A percentile compares a stretch with the other conserved stretches of the same genome.
Evolutionary conservation across 2,329 filamentous ascomycete species (phyloP).

Genomic region (Penicillium griseofulvum): DNA sequence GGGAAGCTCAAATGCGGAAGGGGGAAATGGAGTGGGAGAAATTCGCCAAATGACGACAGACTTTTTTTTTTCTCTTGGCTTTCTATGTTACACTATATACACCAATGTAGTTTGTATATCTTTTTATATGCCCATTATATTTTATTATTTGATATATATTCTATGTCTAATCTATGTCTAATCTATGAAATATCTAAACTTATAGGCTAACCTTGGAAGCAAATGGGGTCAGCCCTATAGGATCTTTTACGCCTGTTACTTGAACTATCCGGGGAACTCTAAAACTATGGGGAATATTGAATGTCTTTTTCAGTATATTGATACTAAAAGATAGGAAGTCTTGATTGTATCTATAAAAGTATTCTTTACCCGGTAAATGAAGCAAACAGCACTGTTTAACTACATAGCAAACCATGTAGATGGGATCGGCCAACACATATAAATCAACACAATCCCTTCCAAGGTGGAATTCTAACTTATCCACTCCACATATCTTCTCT

Average conservation of each 20-base stretch:
- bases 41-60: slow-evolving; percentile 6
- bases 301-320: too few species aligned
- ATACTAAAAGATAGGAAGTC: too few species aligned
- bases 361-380: too few species aligned
- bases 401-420: too few species aligned
- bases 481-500: too few species aligned
- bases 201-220: not conserved
- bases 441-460: too few species aligned
- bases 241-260: not conserved
- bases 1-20: not conserved
- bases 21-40: not conserved
- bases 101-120: too few species aligned
- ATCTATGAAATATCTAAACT: not conserved
- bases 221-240: not conserved
- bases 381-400: too few species aligned
- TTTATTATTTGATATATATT: not conserved
- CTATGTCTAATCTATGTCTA: not conserved
- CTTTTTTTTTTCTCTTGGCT: slow-evolving; percentile 4
- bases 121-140: too few species aligned
- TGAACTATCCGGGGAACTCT: not conserved
- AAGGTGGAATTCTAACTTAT: too few species aligned
- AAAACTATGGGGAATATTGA: not conserved
- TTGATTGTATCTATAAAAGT: too few species aligned
- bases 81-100: not conserved
- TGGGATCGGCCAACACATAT: too few species aligned